Base-by-base conservation (phyloP, 768 basidiomycete genomes). In the Podaxis sp. region DNA sequence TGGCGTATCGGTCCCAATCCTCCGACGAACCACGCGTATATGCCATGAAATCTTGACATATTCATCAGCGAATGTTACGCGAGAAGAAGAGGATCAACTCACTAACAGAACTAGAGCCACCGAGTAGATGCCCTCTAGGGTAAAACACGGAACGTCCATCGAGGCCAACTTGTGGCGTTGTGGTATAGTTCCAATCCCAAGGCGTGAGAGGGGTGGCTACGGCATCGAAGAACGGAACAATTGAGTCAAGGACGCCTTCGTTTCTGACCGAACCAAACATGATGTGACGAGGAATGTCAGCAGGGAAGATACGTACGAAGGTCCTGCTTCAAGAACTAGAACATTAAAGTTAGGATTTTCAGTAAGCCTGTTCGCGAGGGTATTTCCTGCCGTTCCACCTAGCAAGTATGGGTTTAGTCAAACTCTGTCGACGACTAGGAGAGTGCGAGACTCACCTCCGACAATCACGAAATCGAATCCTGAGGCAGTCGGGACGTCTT, bases 131-230 rank as follows among this genome's bases (percentile, higher is more conserved):
- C 1, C 74, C 75, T 50, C 74, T 40, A 1, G 70, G 62, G 60
- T 71, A 73, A 9, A 63, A 13, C 1, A 74, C 51, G 1, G 64
- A n/a, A 3, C 72, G 68, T 3, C 66, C 66, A 55, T 69, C 67
- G 5, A 74, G 62, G 10, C 64, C 70, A 11, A 63, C 16, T 58
- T 75, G 76, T 14, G 75, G 67, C 1, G 66, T 68, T 4, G 74
- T 75, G 11, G 74, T 76, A 42, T 68, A 77, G 40, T 77, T 77
- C 73, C 73, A 76, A 47, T 75, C 72, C 51, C 60, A 72, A 3
- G 46, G 51, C 7, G 67, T 63, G 35, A 55, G 48, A 4, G 61
- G 63, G 48, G 60, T 60, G 3, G 62, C 60, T 18, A 38, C 38
- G 23, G 50, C 52, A 7, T 38, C 40, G 61, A 68, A 67, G 16